These are phyloP conservation scores for Fusarium dlaminii DNA, from an alignment of 2,329 filamentous ascomycete genomes.

Conservation along the genomic window DNA sequence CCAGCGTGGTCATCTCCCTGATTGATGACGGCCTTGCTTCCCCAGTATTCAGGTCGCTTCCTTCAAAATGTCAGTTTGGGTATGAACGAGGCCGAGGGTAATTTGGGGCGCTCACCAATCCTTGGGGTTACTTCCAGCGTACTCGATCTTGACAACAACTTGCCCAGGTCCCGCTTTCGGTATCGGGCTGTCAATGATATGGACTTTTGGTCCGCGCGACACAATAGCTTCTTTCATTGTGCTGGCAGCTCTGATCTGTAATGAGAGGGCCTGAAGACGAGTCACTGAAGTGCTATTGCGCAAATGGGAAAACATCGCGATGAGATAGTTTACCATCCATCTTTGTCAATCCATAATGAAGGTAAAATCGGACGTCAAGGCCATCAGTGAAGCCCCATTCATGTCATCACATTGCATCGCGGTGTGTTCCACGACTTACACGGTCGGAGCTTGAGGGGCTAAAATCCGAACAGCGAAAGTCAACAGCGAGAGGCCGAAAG, in stretches of 20 bases:
- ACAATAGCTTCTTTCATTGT: conserved; percentile 31
- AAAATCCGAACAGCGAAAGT: conserved; percentile 25
- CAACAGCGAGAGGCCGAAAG: conserved; percentile 15
- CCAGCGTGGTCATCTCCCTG: conserved; percentile 28
- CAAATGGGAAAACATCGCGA: conserved; percentile 1
- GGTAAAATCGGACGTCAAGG: background rate
- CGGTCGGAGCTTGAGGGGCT: background rate
- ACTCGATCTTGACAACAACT: conserved; percentile 10
- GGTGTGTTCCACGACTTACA: background rate
- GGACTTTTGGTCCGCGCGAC: conserved; percentile 2
- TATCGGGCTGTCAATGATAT: conserved; percentile 1
- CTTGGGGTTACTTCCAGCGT: conserved; percentile 22
- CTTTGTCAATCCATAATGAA: background rate
- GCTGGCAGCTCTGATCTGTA: background rate
- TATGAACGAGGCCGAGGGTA: fast-evolving
- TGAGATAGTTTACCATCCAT: background rate
- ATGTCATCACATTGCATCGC: background rate
- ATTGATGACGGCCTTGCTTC: background rate
- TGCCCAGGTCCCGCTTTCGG: conserved; percentile 12
- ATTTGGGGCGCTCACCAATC: conserved; percentile 25
- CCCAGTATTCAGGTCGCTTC: conserved; percentile 30
- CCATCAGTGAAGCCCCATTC: background rate
- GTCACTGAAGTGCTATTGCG: background rate
- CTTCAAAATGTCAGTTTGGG: background rate
- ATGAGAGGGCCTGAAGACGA: background rate